Evolutionary conservation across 805 yeast genomes (phyloP).

Genomic region (Lipomyces oligophaga): DNA sequence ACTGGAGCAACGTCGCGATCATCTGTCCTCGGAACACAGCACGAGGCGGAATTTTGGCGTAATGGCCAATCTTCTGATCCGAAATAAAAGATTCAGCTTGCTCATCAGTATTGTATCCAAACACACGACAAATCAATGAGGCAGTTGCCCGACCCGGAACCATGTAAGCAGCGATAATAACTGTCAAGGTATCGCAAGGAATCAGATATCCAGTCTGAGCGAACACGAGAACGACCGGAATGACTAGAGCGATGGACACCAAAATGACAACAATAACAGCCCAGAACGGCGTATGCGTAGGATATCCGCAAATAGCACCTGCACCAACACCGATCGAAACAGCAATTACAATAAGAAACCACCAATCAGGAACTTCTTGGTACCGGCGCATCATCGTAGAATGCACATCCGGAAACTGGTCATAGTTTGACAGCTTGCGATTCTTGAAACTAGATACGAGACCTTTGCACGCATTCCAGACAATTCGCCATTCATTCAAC

Average conservation of each 20-base stretch:
- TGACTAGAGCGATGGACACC: conserved; percentile 51
- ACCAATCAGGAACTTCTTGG: conserved; percentile 71
- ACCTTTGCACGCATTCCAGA: conserved; percentile 55
- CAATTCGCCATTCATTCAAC: conserved; percentile 55
- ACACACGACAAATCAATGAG: conserved; percentile 48
- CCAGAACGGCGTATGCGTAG: conserved; percentile 57
- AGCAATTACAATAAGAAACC: conserved; percentile 53
- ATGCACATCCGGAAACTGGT: conserved; percentile 52
- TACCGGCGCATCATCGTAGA: conserved; percentile 54
- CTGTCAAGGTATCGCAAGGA: conserved; percentile 41
- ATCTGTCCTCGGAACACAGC: conserved; percentile 50
- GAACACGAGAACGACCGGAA: conserved; percentile 60
- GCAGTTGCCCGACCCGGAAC: conserved; percentile 51
- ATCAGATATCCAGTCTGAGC: conserved; percentile 60
- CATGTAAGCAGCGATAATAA: conserved; percentile 46
- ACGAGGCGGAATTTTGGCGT: conserved; percentile 52
- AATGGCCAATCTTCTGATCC: conserved; percentile 51
- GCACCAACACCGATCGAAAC: conserved; percentile 38
- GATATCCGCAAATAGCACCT: conserved; percentile 42
- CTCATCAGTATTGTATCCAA: conserved; percentile 47
- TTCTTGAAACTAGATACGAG: conserved; percentile 46
- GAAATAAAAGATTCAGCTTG: conserved; percentile 43
- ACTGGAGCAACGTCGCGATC: conserved; percentile 51
- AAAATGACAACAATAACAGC: conserved; percentile 56
- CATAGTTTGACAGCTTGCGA: conserved; percentile 53